Percentiles rank a stretch among this genome's conserved stretches.
Evolutionary conservation across 805 yeast genomes (phyloP).

Genomic region (Candida verbasci): DNA sequence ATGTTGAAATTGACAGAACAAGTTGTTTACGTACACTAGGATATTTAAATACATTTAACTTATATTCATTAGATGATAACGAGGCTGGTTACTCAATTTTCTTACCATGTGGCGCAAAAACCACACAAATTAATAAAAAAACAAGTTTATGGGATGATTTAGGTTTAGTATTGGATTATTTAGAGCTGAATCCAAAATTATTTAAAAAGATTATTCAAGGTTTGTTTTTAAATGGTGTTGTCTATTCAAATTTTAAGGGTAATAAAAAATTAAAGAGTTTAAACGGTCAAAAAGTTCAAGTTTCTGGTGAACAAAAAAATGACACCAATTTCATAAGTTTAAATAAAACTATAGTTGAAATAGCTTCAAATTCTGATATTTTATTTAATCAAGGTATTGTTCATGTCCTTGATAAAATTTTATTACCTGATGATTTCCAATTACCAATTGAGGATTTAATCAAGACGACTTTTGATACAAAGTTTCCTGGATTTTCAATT

Average conservation of each 20-base stretch:
- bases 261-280: constrained; percentile 15
- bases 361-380: constrained; percentile 54
- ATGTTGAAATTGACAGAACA: constrained; percentile 29
- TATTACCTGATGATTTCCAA: constrained; percentile 53
- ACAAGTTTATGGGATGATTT: constrained; percentile 57
- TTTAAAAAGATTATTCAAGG: constrained; percentile 53
- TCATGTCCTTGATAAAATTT: constrained; percentile 57
- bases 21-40: constrained; percentile 61
- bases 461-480: constrained; percentile 43
- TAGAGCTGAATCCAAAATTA: constrained; percentile 48
- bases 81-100: constrained; percentile 66
- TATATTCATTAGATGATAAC: constrained; percentile 52
- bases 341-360: constrained; percentile 27
- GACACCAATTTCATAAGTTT: constrained; percentile 22
- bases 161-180: constrained; percentile 56
- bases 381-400: constrained; percentile 81
- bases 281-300: constrained; percentile 23
- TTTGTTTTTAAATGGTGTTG: constrained; percentile 54
- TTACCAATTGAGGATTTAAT: constrained; percentile 57
- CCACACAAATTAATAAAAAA: constrained; percentile 3
- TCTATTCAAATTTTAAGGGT: constrained; percentile 57
- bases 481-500: constrained; percentile 27
- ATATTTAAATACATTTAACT: constrained; percentile 48
- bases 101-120: constrained; percentile 58
- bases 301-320: constrained; percentile 10